Evolutionary conservation across 805 yeast genomes (phyloP).

Genomic region (Schizosaccharomyces japonicus): DNA sequence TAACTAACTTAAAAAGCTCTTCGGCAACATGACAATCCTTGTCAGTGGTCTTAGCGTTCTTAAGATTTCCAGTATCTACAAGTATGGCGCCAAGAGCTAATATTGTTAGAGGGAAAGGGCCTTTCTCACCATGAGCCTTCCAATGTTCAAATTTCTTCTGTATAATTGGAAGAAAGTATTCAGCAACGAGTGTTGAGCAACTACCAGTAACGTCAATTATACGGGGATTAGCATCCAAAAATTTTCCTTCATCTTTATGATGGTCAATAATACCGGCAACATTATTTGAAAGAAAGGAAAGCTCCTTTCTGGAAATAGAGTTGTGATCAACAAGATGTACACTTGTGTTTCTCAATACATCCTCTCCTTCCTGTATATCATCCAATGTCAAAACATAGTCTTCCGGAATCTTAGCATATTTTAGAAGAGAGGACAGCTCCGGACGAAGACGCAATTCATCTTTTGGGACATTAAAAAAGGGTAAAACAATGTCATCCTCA

Average conservation of each 20-base stretch:
- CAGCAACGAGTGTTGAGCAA: neutral
- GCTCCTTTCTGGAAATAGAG: neutral
- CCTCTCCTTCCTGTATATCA: neutral
- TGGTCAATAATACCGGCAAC: neutral
- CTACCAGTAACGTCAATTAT: neutral
- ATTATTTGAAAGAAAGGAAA: neutral
- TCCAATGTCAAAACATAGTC: neutral
- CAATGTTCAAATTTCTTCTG: neutral
- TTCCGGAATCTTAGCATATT: neutral
- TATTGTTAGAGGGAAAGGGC: neutral
- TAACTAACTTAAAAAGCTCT: neutral
- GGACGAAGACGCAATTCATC: slow-evolving; percentile 1
- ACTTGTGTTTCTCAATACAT: neutral
- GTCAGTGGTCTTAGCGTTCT: neutral
- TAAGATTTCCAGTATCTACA: neutral
- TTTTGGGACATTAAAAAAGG: neutral
- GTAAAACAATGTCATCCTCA: neutral
- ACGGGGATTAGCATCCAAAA: neutral
- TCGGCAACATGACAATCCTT: neutral
- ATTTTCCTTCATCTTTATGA: neutral
- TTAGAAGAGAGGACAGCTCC: neutral
- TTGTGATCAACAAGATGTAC: slow-evolving; percentile 1
- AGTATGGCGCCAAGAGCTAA: neutral
- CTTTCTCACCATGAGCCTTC: neutral
- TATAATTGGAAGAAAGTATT: neutral